Conservation (phyloP, 108 stramenopile genomes). For the Cyclotella cryptica region DNA sequence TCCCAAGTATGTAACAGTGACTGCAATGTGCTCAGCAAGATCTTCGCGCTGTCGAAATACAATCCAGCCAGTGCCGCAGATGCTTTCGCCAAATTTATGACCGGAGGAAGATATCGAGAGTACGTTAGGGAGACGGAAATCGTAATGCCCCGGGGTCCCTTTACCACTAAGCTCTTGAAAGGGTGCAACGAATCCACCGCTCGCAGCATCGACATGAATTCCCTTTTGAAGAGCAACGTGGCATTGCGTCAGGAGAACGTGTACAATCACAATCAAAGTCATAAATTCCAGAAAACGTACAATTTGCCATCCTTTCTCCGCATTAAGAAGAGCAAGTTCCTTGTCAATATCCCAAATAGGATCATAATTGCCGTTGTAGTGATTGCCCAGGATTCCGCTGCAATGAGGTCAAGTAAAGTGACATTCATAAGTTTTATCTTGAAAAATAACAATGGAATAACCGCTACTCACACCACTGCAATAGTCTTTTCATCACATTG, state of each 20-base stretch:
- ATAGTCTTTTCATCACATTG: constrained; percentile 69
- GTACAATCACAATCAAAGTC: too few species aligned
- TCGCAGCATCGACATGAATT: constrained; percentile 57
- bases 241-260: not conserved
- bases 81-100: constrained; percentile 67
- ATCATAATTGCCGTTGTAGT: constrained; percentile 67
- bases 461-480: constrained; percentile 42
- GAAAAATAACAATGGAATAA: too few species aligned
- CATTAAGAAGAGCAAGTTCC: constrained; percentile 46
- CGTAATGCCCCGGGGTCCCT: constrained; percentile 45
- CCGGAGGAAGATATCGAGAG: constrained; percentile 59
- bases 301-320: constrained; percentile 58
- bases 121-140: constrained; percentile 63
- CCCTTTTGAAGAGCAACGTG: not conserved
- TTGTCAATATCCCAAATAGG: constrained; percentile 57
- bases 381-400: constrained; percentile 54
- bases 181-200: constrained; percentile 66
- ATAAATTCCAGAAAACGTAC: constrained; percentile 21
- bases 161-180: constrained; percentile 48
- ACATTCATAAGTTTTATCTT: not conserved
- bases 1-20: constrained; percentile 60
- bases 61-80: constrained; percentile 69
- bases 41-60: constrained; percentile 57
- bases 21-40: constrained; percentile 57
- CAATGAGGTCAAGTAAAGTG: not conserved